Evolutionary conservation across 805 yeast genomes (phyloP).

Genomic region (Jamesozyma jinghongensis): DNA sequence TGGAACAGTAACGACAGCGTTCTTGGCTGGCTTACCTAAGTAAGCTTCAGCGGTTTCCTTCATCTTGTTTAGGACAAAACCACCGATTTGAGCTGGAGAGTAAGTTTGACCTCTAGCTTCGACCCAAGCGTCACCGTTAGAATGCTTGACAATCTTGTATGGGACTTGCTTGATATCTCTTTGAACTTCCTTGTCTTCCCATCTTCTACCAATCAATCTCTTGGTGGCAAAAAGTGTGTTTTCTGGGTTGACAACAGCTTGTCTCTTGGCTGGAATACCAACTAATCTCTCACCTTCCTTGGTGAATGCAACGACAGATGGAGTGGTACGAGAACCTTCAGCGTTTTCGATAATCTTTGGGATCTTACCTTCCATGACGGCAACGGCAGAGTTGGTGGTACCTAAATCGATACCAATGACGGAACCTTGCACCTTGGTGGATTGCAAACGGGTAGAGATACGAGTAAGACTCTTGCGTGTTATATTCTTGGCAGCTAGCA

Average conservation of each 20-base stretch:
- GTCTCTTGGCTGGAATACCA: conserved; percentile 94
- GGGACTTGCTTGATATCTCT: conserved; percentile 83
- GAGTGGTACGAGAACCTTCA: conserved; percentile 81
- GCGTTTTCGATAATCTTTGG: conserved; percentile 72
- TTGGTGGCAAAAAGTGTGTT: conserved; percentile 92
- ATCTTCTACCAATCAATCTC: conserved; percentile 90
- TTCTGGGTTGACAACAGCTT: conserved; percentile 88
- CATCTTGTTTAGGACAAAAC: conserved; percentile 90
- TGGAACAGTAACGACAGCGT: conserved; percentile 85
- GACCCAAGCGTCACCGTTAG: conserved; percentile 94
- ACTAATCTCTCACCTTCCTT: conserved; percentile 85
- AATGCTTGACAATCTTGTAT: conserved; percentile 80
- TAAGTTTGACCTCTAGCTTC: conserved; percentile 80
- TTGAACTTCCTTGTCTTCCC: conserved; percentile 82
- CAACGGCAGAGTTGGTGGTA: conserved; percentile 84
- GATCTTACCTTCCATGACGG: conserved; percentile 60
- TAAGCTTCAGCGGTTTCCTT: conserved; percentile 95
- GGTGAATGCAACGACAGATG: conserved; percentile 91
- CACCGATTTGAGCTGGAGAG: conserved; percentile 95
- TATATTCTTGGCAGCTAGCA: conserved; percentile 25
- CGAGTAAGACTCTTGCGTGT: conserved; percentile 15
- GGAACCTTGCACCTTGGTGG: conserved; percentile 31
- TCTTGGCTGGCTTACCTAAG: conserved; percentile 76
- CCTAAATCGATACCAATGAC: conserved; percentile 83
- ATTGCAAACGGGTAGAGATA: conserved; percentile 29